phyloP scores from a whole-genome alignment of 2,329 filamentous ascomycete genomes.

The Pezicula carpinea region DNA sequence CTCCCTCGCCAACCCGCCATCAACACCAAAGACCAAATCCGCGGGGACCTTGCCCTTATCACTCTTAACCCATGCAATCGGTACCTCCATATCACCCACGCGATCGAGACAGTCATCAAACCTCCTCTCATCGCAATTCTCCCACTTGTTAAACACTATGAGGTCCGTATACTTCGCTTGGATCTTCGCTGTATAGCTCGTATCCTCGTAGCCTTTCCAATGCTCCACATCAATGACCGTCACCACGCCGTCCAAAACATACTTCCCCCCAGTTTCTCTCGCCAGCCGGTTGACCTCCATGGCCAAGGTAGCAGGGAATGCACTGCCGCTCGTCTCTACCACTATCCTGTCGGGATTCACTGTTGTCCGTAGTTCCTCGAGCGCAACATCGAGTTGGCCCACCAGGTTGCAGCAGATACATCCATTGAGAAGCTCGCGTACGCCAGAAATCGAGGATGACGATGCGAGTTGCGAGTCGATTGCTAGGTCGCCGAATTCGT shows the following conservation, averaged over 20 bases:
- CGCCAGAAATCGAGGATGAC: slow-evolving; percentile 77
- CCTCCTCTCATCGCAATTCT: slow-evolving; percentile 52
- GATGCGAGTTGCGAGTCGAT: slow-evolving; percentile 89
- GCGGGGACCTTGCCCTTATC: slow-evolving; percentile 73
- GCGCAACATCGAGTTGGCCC: slow-evolving; percentile 77
- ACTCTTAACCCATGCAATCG: slow-evolving; percentile 77
- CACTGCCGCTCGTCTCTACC: slow-evolving; percentile 77
- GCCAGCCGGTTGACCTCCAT: slow-evolving; percentile 66
- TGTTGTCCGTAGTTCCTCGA: slow-evolving; percentile 62
- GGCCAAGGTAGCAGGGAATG: slow-evolving; percentile 60
- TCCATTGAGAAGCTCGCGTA: slow-evolving; percentile 89
- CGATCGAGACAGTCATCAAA: slow-evolving; percentile 63
- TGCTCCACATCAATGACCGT: slow-evolving; percentile 73
- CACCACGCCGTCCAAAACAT: slow-evolving; percentile 65
- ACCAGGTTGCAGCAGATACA: slow-evolving; percentile 99
- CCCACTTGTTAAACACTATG: slow-evolving; percentile 72
- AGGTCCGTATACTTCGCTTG: slow-evolving; percentile 70
- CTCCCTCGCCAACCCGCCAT: slow-evolving; percentile 67
- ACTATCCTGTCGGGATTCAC: slow-evolving; percentile 76
- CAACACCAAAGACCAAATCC: slow-evolving; percentile 80
- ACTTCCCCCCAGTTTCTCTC: slow-evolving; percentile 48
- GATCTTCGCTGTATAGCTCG: slow-evolving; percentile 65
- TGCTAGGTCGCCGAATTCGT: slow-evolving; percentile 94
- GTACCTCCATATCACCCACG: slow-evolving; percentile 60
- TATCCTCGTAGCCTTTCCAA: slow-evolving; percentile 71